phyloP scores from a whole-genome alignment of 169 alveolate genomes.

The Theileria orientalis region DNA sequence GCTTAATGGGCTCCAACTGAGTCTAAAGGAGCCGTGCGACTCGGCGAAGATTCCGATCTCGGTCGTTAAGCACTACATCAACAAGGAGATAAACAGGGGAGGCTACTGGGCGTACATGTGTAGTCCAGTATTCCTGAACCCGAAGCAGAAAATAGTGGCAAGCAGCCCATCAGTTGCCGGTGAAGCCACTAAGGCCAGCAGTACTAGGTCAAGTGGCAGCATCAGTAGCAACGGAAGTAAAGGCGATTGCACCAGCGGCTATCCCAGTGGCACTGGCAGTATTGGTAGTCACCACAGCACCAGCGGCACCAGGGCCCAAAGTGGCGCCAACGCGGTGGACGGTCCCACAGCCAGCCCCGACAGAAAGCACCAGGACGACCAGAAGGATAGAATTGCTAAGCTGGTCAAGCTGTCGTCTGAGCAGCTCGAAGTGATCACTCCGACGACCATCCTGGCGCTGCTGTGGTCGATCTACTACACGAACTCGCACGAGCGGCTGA shows the following conservation, averaged over 20 bases:
- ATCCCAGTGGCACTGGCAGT: too few relatives aligned
- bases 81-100: constrained; percentile 45
- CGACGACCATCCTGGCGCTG: constrained; percentile 35
- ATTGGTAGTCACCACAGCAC: too few relatives aligned
- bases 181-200: too few relatives aligned
- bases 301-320: too few relatives aligned
- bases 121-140: constrained; percentile 30
- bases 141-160: too few relatives aligned
- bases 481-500: constrained; percentile 14
- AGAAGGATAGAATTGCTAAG: constrained; percentile 12
- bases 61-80: constrained; percentile 25
- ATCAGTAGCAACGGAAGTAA: too few relatives aligned
- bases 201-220: too few relatives aligned
- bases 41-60: constrained; percentile 28
- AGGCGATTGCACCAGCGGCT: too few relatives aligned
- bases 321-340: background rate
- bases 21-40: background rate
- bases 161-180: too few relatives aligned
- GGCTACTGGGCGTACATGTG: constrained; percentile 64
- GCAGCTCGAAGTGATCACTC: constrained; percentile 19
- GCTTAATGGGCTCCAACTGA: constrained; percentile 1
- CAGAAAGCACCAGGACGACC: background rate
- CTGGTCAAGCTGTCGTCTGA: constrained; percentile 15
- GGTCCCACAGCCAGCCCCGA: background rate
- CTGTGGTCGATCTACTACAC: constrained; percentile 23